Base-by-base conservation (phyloP, 257 asterid genomes). In the Fraxinus quadrangulata region DNA sequence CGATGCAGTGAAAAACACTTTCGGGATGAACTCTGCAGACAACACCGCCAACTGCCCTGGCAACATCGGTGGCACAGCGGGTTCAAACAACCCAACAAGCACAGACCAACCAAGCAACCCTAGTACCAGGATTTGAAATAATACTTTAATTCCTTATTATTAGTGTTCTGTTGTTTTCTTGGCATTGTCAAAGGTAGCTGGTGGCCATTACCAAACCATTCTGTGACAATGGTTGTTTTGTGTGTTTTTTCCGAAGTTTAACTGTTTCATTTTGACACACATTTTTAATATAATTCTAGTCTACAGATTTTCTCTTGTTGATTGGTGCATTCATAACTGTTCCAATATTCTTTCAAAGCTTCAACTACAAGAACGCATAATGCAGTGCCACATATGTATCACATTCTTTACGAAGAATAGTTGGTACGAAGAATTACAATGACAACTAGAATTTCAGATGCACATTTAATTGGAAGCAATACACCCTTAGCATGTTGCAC, bases 1-100 rank as follows among this genome's bases (percentile, higher is more conserved):
- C 0, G 96, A 81, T 1, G 94, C 89, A 2, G 91, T 92, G 59
- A 92, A 86, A 80, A 83, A 81, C 9, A 83, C 93, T 21, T 74
- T 90, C 1, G 96, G 92, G 0, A 72, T 84, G 81, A 87, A 79
- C 1, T 54, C 82, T 49, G 70, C 74, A 7, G 40, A 61, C 33
- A 23, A 65, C 9, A 36, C 39, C 42, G 45, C 36, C 37, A 30
- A 30, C 72, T 34, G 30, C 45, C 82, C 75, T 19, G 26, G 42
- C 42, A 71, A 40, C 54, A 47, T 54, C 23, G 34, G 75, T 26
- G 5, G 36, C 21, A 0, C 30, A 56, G 69, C 34, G 10, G 69
- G 34, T 63, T 42, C 75, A 14, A 24, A 28, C 51, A 13, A 56
- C 59, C 39, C 72, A 2, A 36, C 75, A 13, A 12, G 37, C 34